These are phyloP conservation scores for Phalaenopsis equestris DNA, from an alignment of 106 monocot species.

Conservation along the genomic window DNA sequence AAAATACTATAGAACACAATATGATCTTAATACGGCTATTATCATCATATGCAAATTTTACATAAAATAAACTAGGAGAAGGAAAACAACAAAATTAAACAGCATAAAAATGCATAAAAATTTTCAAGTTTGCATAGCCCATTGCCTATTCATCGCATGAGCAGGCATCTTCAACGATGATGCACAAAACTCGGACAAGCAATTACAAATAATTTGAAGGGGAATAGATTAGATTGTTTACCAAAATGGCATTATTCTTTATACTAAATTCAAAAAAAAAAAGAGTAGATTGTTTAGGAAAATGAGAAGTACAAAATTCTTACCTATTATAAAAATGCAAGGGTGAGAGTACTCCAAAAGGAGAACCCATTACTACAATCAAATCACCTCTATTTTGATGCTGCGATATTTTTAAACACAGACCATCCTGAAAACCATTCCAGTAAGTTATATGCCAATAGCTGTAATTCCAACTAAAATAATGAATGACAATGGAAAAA, in stretches of 20 bases:
- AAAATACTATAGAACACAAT: too few species aligned
- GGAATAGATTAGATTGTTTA: not conserved
- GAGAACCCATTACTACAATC: conserved; percentile 80
- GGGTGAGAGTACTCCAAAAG: conserved; percentile 83
- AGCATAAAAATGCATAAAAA: too few species aligned
- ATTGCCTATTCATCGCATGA: not conserved
- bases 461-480: not conserved
- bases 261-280: not conserved
- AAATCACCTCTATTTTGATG: conserved; percentile 56
- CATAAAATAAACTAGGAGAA: too few species aligned
- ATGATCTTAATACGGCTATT: too few species aligned
- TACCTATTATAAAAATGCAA: conserved; percentile 89
- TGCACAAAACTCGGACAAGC: not conserved
- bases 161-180: not conserved
- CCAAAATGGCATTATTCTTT: not conserved
- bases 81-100: too few species aligned
- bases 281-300: not conserved
- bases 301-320: not conserved
- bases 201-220: not conserved
- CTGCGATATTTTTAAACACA: conserved; percentile 40
- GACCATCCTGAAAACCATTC: conserved; percentile 22
- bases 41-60: too few species aligned
- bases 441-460: not conserved
- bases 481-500: not conserved
- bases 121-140: too few species aligned